phyloP scores from a whole-genome alignment of 1,139 yeast genomes.

The Scheffersomyces lignicola region DNA sequence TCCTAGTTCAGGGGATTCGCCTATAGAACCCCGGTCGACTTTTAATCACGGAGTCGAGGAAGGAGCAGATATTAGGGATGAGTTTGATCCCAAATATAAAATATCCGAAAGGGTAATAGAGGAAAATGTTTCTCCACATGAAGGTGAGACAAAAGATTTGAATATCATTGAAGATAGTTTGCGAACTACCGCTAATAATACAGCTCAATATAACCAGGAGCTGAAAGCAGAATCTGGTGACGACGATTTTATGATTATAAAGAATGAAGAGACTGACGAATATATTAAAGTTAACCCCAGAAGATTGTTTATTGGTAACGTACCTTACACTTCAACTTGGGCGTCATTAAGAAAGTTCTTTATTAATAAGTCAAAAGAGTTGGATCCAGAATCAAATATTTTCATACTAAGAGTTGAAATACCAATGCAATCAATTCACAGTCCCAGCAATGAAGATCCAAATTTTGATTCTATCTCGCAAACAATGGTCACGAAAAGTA shows the following conservation, averaged over 20 bases:
- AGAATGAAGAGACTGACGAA: constrained; percentile 30
- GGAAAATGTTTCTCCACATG: constrained; percentile 10
- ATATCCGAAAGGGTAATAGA: constrained; percentile 6
- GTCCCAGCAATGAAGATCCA: neutral
- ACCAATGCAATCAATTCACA: constrained; percentile 37
- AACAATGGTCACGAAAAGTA: constrained; percentile 21
- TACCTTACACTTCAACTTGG: constrained; percentile 62
- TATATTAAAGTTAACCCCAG: constrained; percentile 35
- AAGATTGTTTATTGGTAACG: constrained; percentile 53
- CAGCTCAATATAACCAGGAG: neutral
- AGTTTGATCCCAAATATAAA: constrained; percentile 9
- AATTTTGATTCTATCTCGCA: constrained; percentile 3
- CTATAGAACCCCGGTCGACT: neutral
- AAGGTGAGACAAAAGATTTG: constrained; percentile 28
- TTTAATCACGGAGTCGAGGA: constrained; percentile 5
- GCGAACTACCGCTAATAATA: constrained; percentile 27
- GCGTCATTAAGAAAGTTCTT: constrained; percentile 51
- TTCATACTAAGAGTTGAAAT: constrained; percentile 55
- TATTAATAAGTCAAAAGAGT: constrained; percentile 32
- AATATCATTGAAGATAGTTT: constrained; percentile 82
- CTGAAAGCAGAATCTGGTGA: constrained; percentile 7
- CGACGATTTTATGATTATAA: constrained; percentile 19
- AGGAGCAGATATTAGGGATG: constrained; percentile 4
- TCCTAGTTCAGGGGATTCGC: constrained; percentile 2
- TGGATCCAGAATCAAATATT: constrained; percentile 27